These are phyloP conservation scores for Zymoseptoria pseudotritici DNA, from an alignment of 2,329 filamentous ascomycete genomes.

Conservation along the genomic window DNA sequence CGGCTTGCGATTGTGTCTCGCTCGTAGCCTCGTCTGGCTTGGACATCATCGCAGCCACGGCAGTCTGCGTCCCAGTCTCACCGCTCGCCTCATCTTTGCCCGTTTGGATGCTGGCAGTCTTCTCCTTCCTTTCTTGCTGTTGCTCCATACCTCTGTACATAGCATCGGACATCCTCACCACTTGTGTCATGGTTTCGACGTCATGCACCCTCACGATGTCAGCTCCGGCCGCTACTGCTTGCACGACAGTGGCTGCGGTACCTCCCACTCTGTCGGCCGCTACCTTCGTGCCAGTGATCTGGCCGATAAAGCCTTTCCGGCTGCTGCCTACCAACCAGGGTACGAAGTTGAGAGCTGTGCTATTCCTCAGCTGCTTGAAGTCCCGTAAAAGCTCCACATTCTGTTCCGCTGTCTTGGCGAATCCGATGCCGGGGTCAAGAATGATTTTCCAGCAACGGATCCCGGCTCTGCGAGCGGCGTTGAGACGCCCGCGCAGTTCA, in stretches of 20 bases:
- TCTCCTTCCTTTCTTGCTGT: not conserved
- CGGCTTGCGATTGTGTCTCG: too few species aligned
- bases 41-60: not conserved
- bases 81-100: not conserved
- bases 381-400: slow-evolving; percentile 72
- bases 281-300: slow-evolving; percentile 66
- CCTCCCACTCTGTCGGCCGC: slow-evolving; percentile 70
- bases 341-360: slow-evolving; percentile 52
- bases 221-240: slow-evolving; percentile 77
- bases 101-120: not conserved
- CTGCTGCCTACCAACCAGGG: slow-evolving; percentile 89
- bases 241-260: slow-evolving; percentile 80
- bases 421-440: slow-evolving; percentile 87
- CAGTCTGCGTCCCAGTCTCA: not conserved
- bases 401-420: slow-evolving; percentile 75
- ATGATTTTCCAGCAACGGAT: slow-evolving; percentile 90
- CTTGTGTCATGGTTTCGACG: slow-evolving; percentile 75
- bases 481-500: slow-evolving; percentile 64
- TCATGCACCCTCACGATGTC: slow-evolving; percentile 93
- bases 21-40: not conserved
- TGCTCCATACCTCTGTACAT: slow-evolving; percentile 40
- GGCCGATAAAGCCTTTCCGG: slow-evolving; percentile 82
- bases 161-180: slow-evolving; percentile 84
- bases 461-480: slow-evolving; percentile 70
- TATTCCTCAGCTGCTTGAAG: slow-evolving; percentile 55